Percentiles rank a stretch among this genome's conserved stretches.
These are phyloP conservation scores for Terana coerulea DNA, from an alignment of 768 basidiomycete genomes.

Conservation along the genomic window DNA sequence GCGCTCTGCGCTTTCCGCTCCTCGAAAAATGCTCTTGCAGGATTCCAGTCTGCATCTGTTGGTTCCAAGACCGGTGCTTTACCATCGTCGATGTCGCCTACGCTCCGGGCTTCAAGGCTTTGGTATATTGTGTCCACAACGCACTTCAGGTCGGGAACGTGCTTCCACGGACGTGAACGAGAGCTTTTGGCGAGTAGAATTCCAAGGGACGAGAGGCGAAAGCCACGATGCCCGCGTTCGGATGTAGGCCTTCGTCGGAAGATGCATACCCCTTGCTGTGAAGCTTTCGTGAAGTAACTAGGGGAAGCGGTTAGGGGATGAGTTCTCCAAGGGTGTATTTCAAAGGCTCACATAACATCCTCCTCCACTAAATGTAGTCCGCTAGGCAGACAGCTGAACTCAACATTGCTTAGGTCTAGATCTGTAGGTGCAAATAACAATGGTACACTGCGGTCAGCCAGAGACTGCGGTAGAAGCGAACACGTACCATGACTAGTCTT, in stretches of 20 bases:
- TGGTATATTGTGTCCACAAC: constrained; percentile 54
- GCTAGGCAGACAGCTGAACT: constrained; percentile 80
- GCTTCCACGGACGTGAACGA: constrained; percentile 73
- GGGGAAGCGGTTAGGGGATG: constrained; percentile 1
- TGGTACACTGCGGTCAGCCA: too few species aligned
- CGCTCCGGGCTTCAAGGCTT: constrained; percentile 41
- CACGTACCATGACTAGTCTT: constrained; percentile 63
- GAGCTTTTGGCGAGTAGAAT: constrained; percentile 63
- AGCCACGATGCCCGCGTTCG: constrained; percentile 74
- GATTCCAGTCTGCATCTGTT: constrained; percentile 57
- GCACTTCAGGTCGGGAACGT: constrained; percentile 59
- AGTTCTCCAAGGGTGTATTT: background rate
- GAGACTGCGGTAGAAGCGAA: too few species aligned
- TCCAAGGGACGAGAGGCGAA: constrained; percentile 75
- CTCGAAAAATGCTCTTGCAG: constrained; percentile 60
- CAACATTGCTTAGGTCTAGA: constrained; percentile 63
- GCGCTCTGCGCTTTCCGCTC: constrained; percentile 48
- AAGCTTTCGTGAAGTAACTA: constrained; percentile 72
- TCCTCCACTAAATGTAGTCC: constrained; percentile 77
- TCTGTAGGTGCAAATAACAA: too few species aligned
- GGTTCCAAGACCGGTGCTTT: constrained; percentile 37
- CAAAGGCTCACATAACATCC: constrained; percentile 65
- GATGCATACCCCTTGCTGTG: constrained; percentile 67
- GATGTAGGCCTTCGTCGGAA: constrained; percentile 67
- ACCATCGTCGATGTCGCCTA: background rate